phyloP scores from a whole-genome alignment of 1,284 basidiomycete species.

The Coniophora puteana region DNA sequence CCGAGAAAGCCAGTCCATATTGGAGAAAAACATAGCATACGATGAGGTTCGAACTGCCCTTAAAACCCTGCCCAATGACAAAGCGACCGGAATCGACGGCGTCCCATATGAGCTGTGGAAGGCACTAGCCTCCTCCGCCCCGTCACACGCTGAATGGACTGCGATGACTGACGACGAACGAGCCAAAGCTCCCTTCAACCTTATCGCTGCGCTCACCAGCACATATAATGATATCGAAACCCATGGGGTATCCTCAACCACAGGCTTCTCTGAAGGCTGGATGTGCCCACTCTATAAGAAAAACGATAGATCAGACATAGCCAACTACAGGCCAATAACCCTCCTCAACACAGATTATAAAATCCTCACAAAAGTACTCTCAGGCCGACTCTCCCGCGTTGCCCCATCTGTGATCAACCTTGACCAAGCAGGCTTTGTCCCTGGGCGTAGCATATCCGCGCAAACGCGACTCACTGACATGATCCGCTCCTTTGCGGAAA shows the following conservation, averaged over 20 bases:
- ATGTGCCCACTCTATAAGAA: slow-evolving; percentile 20
- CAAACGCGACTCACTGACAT: slow-evolving; percentile 21
- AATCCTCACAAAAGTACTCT: slow-evolving; percentile 11
- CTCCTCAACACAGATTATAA: slow-evolving; percentile 20
- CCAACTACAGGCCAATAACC: slow-evolving; percentile 15
- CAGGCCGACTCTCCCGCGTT: too few species aligned
- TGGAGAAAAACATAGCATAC: neutral
- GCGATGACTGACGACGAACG: too few species aligned
- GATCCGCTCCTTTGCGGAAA: slow-evolving; percentile 25
- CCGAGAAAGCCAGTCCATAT: too few species aligned
- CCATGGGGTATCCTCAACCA: too few species aligned
- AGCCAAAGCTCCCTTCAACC: neutral
- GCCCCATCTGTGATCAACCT: too few species aligned
- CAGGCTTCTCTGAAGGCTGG: slow-evolving; percentile 5
- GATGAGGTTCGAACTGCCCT: neutral
- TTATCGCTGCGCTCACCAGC: too few species aligned
- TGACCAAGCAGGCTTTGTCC: too few species aligned
- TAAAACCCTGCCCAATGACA: slow-evolving; percentile 1
- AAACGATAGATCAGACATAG: slow-evolving; percentile 8
- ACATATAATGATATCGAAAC: slow-evolving; percentile 14
- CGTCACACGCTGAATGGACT: too few species aligned
- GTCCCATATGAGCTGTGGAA: slow-evolving; percentile 17
- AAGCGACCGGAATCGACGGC: slow-evolving; percentile 13
- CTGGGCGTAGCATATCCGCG: too few species aligned
- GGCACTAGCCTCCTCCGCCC: neutral